A percentile compares a stretch with the other conserved stretches of the same genome.
These are phyloP conservation scores for Fusarium sacchari DNA, from an alignment of 2,329 filamentous ascomycete genomes.

Conservation along the genomic window DNA sequence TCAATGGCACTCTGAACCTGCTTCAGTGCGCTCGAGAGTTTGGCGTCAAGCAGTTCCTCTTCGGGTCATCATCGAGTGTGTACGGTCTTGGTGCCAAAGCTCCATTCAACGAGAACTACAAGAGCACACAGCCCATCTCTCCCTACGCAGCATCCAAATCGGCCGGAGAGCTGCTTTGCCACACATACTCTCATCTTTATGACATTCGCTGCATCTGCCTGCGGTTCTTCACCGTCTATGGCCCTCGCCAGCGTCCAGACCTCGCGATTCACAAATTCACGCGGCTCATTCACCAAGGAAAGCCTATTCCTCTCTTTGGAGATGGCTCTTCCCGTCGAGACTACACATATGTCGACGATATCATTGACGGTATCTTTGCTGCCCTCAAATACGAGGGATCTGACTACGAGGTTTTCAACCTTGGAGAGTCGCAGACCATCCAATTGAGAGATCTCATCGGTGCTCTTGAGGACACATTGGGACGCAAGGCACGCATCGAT, in stretches of 20 bases:
- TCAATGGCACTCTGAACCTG: conserved; percentile 11
- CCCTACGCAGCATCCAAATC: conserved; percentile 12
- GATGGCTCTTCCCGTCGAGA: neutral
- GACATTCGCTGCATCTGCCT: conserved; percentile 14
- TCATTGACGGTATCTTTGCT: neutral
- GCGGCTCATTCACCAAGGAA: conserved; percentile 9
- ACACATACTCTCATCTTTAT: conserved; percentile 10
- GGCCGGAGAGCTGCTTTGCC: neutral
- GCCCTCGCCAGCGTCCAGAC: conserved; percentile 5
- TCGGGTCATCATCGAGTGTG: conserved; percentile 12
- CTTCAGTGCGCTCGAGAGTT: conserved; percentile 8
- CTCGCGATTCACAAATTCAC: conserved; percentile 19
- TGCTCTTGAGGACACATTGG: neutral
- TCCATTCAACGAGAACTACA: conserved; percentile 7
- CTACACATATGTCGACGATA: conserved; percentile 12
- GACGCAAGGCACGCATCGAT: conserved; percentile 1
- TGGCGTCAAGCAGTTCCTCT: conserved; percentile 5
- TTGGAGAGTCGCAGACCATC: conserved; percentile 15
- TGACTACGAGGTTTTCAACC: conserved; percentile 3
- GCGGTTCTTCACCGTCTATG: conserved; percentile 16
- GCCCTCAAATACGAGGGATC: neutral
- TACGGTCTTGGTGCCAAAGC: conserved; percentile 5
- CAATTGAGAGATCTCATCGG: neutral
- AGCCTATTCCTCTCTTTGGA: conserved; percentile 5
- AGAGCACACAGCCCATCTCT: neutral